These are phyloP conservation scores for Canna indica DNA, from an alignment of 176 grass and related monocot genomes.

Conservation along the genomic window DNA sequence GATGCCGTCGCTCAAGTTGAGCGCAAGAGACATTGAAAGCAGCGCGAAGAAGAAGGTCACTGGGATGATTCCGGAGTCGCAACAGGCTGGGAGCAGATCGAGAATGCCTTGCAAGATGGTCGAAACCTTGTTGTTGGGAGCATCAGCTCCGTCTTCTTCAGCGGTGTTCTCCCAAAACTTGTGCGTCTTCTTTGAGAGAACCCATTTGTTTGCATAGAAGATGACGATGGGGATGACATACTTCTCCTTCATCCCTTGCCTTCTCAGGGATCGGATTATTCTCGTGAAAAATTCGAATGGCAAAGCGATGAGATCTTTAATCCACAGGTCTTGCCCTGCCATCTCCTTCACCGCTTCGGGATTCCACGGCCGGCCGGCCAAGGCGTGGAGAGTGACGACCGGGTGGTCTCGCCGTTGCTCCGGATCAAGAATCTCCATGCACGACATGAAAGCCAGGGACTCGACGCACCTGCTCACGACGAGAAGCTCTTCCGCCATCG, in stretches of 20 bases:
- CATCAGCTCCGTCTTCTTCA: conserved; percentile 38
- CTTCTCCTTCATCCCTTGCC: conserved; percentile 96
- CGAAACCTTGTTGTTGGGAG: conserved; percentile 45
- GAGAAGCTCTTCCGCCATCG: conserved; percentile 62
- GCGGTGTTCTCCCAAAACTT: conserved; percentile 70
- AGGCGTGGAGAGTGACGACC: conserved; percentile 9
- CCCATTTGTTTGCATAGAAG: conserved; percentile 97
- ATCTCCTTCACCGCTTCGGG: conserved; percentile 72
- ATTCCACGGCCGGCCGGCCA: conserved; percentile 51
- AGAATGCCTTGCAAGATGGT: conserved; percentile 52
- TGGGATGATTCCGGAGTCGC: conserved; percentile 31
- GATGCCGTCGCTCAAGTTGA: conserved; percentile 38
- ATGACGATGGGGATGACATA: conserved; percentile 73
- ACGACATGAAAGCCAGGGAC: conserved; percentile 93
- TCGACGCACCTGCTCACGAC: conserved; percentile 84
- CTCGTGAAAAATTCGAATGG: conserved; percentile 67
- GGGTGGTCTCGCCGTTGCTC: conserved; percentile 46
- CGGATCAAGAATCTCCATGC: conserved; percentile 97
- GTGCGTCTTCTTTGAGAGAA: conserved; percentile 90
- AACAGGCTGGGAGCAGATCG: conserved; percentile 38
- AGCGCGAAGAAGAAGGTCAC: conserved; percentile 82
- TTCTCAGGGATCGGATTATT: conserved; percentile 64
- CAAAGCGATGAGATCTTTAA: conserved; percentile 89
- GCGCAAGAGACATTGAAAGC: conserved; percentile 51
- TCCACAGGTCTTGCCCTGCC: conserved; percentile 63